Evolutionary conservation across 2,329 filamentous ascomycete species (phyloP).

Genomic region (Gnomoniopsis sp.): DNA sequence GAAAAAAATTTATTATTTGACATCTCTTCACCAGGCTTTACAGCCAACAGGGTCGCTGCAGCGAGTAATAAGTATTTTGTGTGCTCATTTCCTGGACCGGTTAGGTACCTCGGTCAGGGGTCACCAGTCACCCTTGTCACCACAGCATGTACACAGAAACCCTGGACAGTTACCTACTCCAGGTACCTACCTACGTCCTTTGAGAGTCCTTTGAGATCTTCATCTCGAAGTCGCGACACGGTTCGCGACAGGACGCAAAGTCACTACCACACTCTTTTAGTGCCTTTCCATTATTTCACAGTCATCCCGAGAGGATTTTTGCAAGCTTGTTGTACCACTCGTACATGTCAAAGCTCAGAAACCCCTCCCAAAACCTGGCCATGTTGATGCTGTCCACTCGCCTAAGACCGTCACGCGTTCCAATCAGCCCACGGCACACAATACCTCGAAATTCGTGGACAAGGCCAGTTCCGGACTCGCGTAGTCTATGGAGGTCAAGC

Average conservation of each 20-base stretch:
- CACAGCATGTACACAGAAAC: too few species aligned
- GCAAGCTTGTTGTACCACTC: neutral
- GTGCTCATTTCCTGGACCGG: too few species aligned
- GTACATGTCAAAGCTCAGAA: neutral
- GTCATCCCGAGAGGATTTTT: neutral
- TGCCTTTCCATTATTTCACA: too few species aligned
- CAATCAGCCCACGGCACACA: neutral
- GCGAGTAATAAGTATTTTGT: too few species aligned
- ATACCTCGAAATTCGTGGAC: neutral
- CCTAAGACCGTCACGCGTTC: slow-evolving; percentile 13
- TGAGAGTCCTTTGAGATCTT: too few species aligned
- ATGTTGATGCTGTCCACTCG: slow-evolving; percentile 14
- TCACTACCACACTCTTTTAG: neutral
- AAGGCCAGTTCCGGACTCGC: slow-evolving; percentile 1
- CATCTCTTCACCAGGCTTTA: too few species aligned
- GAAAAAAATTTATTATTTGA: too few species aligned
- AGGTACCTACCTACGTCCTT: neutral
- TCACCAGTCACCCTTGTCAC: too few species aligned
- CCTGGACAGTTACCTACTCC: too few species aligned
- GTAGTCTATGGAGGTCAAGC: slow-evolving; percentile 2
- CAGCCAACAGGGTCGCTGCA: too few species aligned
- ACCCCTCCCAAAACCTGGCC: neutral
- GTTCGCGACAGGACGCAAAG: neutral
- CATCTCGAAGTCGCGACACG: neutral
- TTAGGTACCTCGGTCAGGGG: too few species aligned